These are phyloP conservation scores for Nemania sp. DNA, from an alignment of 2,329 filamentous ascomycete genomes.

Conservation along the genomic window DNA sequence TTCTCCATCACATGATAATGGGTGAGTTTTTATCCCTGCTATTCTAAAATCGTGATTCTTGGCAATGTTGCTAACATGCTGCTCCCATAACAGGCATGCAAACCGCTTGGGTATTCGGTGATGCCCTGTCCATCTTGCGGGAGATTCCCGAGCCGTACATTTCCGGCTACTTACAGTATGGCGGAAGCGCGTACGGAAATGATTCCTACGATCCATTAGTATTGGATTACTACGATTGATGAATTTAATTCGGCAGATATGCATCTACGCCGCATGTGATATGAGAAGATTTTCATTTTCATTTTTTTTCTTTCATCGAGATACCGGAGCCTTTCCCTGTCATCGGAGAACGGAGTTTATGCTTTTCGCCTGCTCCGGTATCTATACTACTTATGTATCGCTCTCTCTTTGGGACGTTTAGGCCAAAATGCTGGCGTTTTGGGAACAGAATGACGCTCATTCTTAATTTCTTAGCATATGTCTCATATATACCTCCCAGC, in stretches of 20 bases:
- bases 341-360: background rate
- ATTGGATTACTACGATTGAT: conserved; percentile 30
- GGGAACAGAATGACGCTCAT: background rate
- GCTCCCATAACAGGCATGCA: conserved; percentile 42
- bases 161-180: conserved; percentile 48
- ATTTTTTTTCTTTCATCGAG: no score
- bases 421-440: background rate
- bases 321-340: no score
- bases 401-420: background rate
- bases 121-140: conserved; percentile 41
- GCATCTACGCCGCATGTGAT: no score
- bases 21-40: conserved; percentile 40
- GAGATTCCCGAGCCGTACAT: conserved; percentile 43
- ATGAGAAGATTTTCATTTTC: no score
- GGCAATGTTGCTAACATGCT: background rate
- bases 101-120: conserved; percentile 47
- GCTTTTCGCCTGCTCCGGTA: background rate
- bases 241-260: background rate
- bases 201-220: conserved; percentile 40
- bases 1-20: conserved; percentile 62
- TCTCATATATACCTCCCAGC: background rate
- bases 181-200: conserved; percentile 51
- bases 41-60: background rate
- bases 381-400: background rate
- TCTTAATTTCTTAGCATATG: background rate